Evolutionary conservation across 2,329 filamentous ascomycete species (phyloP), one percentile per base, ranked within the genome.

Genomic region (Trichophyton rubrum): DNA sequence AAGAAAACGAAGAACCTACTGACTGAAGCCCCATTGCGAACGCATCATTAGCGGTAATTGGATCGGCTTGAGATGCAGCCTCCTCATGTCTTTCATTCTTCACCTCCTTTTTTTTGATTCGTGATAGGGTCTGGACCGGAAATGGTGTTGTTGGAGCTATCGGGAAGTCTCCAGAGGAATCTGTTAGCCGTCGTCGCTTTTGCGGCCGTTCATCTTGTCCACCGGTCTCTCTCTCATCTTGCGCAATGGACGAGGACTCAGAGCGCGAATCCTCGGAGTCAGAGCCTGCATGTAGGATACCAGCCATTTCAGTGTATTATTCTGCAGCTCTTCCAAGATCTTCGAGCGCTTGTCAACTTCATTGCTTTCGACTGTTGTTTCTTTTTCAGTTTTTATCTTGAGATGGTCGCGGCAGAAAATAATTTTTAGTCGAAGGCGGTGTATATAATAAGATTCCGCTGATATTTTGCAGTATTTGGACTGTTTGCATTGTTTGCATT

Each of bases 1-100:
- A 82, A 17, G 85, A 82, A 70, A 96, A 96, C 17, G 73, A 75
- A 56, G 73, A 74, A 60, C 69, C 66, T 2, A 68, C 70, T 77
- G 70, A 84, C 79, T 68, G 67, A 17, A 74, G 64, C 5, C 73
- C 72, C 35, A 74, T 70, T 30, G 59, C 64, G 27, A 74, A 66
- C 3, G 74, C 74, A 68, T 75, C 74, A 59, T 67, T 68, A 17
- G 73, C 75, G 15, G 71, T 67, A 0, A 75, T 70, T 1, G 74
- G 74, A 24, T 74, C 70, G 24, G 59, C 24, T 30, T 58, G 24
- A 35, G 59, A 30, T 13, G 71, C 67, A n/a, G 68, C 64, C 5
- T 67, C 64, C 7, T 65, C 61, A 4, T 17, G 5, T 20, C 56
- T 49, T 20, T 57, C 53, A 41, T 47, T 17, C 4, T 49, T 53